Base-by-base conservation (phyloP, 192 early-diverging fungal genomes). In the Backusella tarrabulga region DNA sequence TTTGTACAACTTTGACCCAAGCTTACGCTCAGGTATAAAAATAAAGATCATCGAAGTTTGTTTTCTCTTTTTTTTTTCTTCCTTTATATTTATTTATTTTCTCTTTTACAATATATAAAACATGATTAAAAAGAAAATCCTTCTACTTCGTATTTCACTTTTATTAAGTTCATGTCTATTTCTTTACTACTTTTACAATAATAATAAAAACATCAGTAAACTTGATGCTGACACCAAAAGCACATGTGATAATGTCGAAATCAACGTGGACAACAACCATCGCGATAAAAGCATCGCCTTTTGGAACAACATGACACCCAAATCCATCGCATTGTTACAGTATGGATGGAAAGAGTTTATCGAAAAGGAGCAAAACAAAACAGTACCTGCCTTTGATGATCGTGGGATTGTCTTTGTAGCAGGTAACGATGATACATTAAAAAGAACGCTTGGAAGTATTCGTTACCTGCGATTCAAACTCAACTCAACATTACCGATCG, bases 331-430 rank as follows among this genome's bases (percentile, higher is more conserved):
- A 32, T 12, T 35, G 2, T 70, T 79, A 12, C 42, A 36, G 0
- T 26, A 75, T 6, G 69, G 75, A 17, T 82, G 81, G 81, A 68
- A 79, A 56, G 14, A 66, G 1, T 82, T 82, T 34, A n/a, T 82
- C 1, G 21, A 12, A 5, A 38, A 72, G 7, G 70, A 77, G 15
- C 42, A 69, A 15, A 12, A 29, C n/a, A 35, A 67, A 23, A 26
- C 63, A 4, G 34, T 19, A 19, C 44, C 40, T 15, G 38, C 14
- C 4, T 66, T 36, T 21, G 23, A 72, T 19, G 63, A 35, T 7
- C 66, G 70, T 12, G 81, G 81, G 8, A 82, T 82, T 54, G 81
- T 82, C 4, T 69, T 82, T 41, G 76, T 77, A 11, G 76, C 81
- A 40, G 81, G 81, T 17, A 82, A 82, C 38, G 71, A 69, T 21